Base-by-base conservation (phyloP, 164 flowering plant genomes). In the Litsea cubeba region DNA sequence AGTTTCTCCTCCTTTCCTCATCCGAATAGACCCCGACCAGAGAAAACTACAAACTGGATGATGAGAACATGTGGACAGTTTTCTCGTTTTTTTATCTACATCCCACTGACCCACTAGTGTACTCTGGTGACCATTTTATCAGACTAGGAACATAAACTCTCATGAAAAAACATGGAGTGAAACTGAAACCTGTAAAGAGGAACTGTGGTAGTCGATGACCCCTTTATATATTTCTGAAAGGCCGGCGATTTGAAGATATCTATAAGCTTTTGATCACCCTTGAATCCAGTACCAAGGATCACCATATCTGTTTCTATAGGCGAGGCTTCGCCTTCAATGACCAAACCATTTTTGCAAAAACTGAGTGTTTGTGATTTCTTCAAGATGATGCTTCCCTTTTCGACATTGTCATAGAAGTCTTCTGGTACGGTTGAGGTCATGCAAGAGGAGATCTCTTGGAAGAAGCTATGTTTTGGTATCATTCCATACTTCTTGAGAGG, bases 261-360 rank as follows among this genome's bases (percentile, higher is more conserved):
- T 73, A 73, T 83, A 32, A 92, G 88, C 86, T 88, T 90, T 15
- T 75, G 62, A 35, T 84, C 88, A 20, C 89, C 87, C 30, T 60
- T 84, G 71, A 74, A 92, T 2, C 94, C 94, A 5, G 91, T 90
- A 11, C 88, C 91, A 35, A 90, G 58, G 74, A 91, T 89, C 63
- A 89, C 89, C 62, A 88, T 2, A 79, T 90, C 92, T 1, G 85
- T 75, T 58, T 91, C 70, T 20, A 84, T 7, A 24, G 84, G 80
- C 0, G 63, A 66, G n/a, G 0, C 49, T 7, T 84, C 83, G 0
- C 74, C 85, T n/a, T 89, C 82, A 23, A 90, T 6, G 60, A 85
- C 8, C 69, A 90, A 25, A 0, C 91, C 93, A 0, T 88, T 79
- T 62, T 83, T 73, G 79, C 81, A 82, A 76, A 92, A 92, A 70